Conservation (phyloP, 352 stramenopile genomes). For the Paralagenidium karlingii region DNA sequence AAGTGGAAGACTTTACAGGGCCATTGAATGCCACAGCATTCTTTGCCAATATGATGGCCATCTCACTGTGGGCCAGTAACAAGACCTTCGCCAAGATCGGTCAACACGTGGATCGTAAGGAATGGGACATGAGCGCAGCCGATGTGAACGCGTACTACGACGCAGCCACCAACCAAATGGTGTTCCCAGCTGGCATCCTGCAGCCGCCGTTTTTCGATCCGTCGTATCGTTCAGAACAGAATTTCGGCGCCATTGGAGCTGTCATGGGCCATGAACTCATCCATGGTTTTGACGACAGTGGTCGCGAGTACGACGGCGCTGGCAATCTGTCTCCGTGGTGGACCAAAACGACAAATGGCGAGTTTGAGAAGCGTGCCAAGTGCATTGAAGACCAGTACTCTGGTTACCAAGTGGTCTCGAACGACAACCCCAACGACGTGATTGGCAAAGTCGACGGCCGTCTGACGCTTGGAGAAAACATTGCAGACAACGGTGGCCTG, state of each 20-base stretch:
- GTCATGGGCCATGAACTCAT: slow-evolving; percentile 95
- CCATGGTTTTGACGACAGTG: slow-evolving; percentile 91
- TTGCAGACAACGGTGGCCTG: slow-evolving; percentile 73
- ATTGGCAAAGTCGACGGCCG: slow-evolving; percentile 66
- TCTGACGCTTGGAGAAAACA: slow-evolving; percentile 72
- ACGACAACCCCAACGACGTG: slow-evolving; percentile 17
- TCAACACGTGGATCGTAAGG: slow-evolving; percentile 29
- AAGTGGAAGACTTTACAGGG: slow-evolving; percentile 37
- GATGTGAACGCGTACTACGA: slow-evolving; percentile 89
- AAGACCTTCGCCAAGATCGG: slow-evolving; percentile 8
- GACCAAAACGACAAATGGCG: slow-evolving; percentile 63
- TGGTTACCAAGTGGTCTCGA: slow-evolving; percentile 24
- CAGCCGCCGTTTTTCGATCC: slow-evolving; percentile 90
- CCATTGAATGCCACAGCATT: slow-evolving; percentile 22
- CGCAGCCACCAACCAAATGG: slow-evolving; percentile 79
- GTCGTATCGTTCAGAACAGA: slow-evolving; percentile 71
- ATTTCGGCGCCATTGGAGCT: slow-evolving; percentile 89
- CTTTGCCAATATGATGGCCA: slow-evolving; percentile 30
- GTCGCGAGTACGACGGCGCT: slow-evolving; percentile 75
- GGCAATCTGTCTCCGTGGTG: slow-evolving; percentile 92
- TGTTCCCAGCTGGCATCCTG: slow-evolving; percentile 93
- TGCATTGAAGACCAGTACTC: slow-evolving; percentile 62
- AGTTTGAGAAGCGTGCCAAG: slow-evolving; percentile 49
- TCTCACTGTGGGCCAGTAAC: slow-evolving; percentile 24
- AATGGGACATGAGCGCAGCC: slow-evolving; percentile 88